A percentile compares a stretch with the other conserved stretches of the same genome.
Evolutionary conservation across 164 flowering plant genomes (phyloP).

Genomic region (Santalum album): DNA sequence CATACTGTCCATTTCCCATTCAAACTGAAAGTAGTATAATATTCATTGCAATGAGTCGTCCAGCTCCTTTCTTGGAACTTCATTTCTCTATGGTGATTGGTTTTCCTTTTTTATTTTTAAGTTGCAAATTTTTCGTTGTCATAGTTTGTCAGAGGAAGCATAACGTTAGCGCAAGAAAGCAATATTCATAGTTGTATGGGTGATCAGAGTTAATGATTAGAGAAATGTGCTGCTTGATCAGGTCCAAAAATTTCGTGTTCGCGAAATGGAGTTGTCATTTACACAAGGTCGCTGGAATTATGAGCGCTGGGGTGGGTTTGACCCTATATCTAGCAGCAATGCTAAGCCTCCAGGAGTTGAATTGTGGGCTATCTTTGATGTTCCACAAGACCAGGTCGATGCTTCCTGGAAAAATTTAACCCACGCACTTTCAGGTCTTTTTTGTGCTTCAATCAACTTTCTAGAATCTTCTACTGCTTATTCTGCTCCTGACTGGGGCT

Average conservation of each 20-base stretch:
- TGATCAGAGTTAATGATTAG: neutral
- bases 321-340: conserved; percentile 68
- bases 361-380: conserved; percentile 93
- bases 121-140: neutral
- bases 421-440: conserved; percentile 89
- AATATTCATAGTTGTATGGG: neutral
- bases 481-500: conserved; percentile 70
- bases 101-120: too few relatives aligned
- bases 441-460: conserved; percentile 93
- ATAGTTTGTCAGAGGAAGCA: neutral
- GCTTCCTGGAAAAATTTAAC: conserved; percentile 85
- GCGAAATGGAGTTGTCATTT: conserved; percentile 92
- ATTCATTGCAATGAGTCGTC: too few relatives aligned
- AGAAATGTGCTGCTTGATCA: conserved; percentile 20
- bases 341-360: conserved; percentile 99
- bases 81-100: too few relatives aligned
- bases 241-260: conserved; percentile 71
- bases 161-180: neutral
- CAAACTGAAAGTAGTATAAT: too few relatives aligned
- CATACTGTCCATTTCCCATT: too few relatives aligned
- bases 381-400: conserved; percentile 67
- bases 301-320: conserved; percentile 93
- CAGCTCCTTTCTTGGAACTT: too few relatives aligned
- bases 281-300: conserved; percentile 98
- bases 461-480: conserved; percentile 76